Conservation (phyloP, 2,329 filamentous ascomycete genomes). For the Akanthomyces uredinophilus region DNA sequence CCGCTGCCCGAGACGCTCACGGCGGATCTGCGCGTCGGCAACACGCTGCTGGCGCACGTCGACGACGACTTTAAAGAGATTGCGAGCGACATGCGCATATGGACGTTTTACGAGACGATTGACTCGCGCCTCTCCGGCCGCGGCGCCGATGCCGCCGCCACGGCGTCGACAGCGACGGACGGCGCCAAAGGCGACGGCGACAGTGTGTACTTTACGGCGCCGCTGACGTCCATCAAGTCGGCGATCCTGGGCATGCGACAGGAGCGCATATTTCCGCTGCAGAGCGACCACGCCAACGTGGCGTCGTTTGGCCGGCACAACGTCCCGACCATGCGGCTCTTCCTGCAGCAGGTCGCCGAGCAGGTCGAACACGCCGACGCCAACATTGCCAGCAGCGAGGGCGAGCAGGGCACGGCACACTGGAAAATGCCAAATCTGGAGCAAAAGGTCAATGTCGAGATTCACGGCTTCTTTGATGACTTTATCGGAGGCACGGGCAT, state of each 20-base stretch:
- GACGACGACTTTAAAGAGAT: conserved; percentile 53
- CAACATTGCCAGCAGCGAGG: conserved; percentile 13
- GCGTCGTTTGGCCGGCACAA: conserved; percentile 50
- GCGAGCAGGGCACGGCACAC: neutral
- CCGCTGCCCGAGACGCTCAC: conserved; percentile 47
- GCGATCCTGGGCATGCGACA: conserved; percentile 46
- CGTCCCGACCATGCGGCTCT: conserved; percentile 40
- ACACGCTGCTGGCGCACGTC: conserved; percentile 41
- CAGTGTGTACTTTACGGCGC: conserved; percentile 54
- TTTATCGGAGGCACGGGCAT: conserved; percentile 27
- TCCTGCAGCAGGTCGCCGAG: conserved; percentile 30
- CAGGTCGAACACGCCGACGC: conserved; percentile 31
- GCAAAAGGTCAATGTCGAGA: conserved; percentile 51
- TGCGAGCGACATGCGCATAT: conserved; percentile 53
- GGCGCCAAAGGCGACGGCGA: conserved; percentile 18
- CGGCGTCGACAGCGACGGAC: neutral
- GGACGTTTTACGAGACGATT: conserved; percentile 59
- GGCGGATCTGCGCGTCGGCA: conserved; percentile 45
- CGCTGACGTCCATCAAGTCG: conserved; percentile 54
- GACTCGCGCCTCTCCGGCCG: conserved; percentile 51
- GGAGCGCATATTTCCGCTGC: conserved; percentile 47
- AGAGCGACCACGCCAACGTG: conserved; percentile 51
- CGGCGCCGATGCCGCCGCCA: conserved; percentile 25
- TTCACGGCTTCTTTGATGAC: conserved; percentile 56
- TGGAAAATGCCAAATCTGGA: conserved; percentile 34